Base-by-base conservation (phyloP, 345 rosid genomes). In the Toxicodendron radicans region DNA sequence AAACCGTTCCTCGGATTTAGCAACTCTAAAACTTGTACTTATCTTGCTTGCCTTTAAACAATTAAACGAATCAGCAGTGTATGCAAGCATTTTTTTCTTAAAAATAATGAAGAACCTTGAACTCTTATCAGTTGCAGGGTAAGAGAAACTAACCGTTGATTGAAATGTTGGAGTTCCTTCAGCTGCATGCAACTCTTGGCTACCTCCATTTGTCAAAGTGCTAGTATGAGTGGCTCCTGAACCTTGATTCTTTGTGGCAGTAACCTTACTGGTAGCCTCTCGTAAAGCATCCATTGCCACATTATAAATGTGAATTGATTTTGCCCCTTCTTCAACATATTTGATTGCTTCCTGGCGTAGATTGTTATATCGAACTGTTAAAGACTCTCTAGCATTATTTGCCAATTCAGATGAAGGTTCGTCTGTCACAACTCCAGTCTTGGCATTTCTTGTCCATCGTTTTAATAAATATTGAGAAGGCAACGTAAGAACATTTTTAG, bases 381-480 rank as follows among this genome's bases (percentile, higher is more conserved):
- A 74, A 73, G 93, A 84, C 61, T 86, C 97, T 65, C 61, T 86
- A 79, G 81, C 79, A 76, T 62, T 73, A 63, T 70, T 81, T 14
- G 82, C 63, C 79, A 79, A 62, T 33, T 84, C 89, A 45, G 87
- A 61, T 69, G 80, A 73, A 56, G 18, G 79, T 70, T 85, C 89
- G 23, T 82, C 87, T 56, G 64, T 66, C 33, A 23, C 66, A 79
- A 68, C 74, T 62, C 88, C 86, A 70, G 70, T 81, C 83, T 83
- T 90, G 69, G 94, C 94, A 80, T 87, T 83, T 79, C 91, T 88
- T 57, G 95, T 90, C 97, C 97, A 92, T 78, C 95, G 84, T 81
- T 85, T 90, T 52, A 87, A 76, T 33, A 90, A 20, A 70, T 89
- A 92, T 35, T 81, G 90, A 60, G 90, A 76, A 65, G 97, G 97